Evolutionary conservation across 1,284 basidiomycete genomes (phyloP).

Genomic region (Cerioporus squamosus): DNA sequence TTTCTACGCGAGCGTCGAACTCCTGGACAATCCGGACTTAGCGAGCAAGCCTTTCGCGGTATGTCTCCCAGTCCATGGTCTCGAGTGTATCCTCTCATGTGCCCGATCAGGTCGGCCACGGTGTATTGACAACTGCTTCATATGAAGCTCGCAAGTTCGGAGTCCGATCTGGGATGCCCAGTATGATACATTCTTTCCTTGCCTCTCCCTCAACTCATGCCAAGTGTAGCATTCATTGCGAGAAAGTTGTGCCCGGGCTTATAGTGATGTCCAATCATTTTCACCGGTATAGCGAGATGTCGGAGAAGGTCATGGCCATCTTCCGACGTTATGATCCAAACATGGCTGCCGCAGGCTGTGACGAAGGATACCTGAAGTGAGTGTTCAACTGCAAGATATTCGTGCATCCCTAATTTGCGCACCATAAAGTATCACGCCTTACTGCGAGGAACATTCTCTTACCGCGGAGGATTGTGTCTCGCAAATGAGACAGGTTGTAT

Average conservation of each 20-base stretch:
- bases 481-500: conserved; percentile 75
- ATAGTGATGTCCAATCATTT: conserved; percentile 73
- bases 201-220: neutral
- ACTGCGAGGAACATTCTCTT: conserved; percentile 71
- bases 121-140: conserved; percentile 86
- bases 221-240: conserved; percentile 76
- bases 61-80: conserved; percentile 28
- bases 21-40: conserved; percentile 80
- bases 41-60: conserved; percentile 90
- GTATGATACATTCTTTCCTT: conserved; percentile 40
- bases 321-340: conserved; percentile 82
- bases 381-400: conserved; percentile 21
- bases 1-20: conserved; percentile 75
- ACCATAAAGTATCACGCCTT: conserved; percentile 63
- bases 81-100: too few relatives aligned
- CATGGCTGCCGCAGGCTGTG: conserved; percentile 81
- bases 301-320: conserved; percentile 67
- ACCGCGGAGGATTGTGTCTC: conserved; percentile 77
- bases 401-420: neutral
- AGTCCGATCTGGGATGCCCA: conserved; percentile 88
- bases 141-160: conserved; percentile 92
- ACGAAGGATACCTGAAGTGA: conserved; percentile 90
- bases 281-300: conserved; percentile 74
- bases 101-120: conserved; percentile 64
- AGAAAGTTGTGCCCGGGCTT: conserved; percentile 92